These are phyloP conservation scores for Dactylellina cionopaga DNA, from an alignment of 2,329 filamentous ascomycete species.

Conservation along the genomic window DNA sequence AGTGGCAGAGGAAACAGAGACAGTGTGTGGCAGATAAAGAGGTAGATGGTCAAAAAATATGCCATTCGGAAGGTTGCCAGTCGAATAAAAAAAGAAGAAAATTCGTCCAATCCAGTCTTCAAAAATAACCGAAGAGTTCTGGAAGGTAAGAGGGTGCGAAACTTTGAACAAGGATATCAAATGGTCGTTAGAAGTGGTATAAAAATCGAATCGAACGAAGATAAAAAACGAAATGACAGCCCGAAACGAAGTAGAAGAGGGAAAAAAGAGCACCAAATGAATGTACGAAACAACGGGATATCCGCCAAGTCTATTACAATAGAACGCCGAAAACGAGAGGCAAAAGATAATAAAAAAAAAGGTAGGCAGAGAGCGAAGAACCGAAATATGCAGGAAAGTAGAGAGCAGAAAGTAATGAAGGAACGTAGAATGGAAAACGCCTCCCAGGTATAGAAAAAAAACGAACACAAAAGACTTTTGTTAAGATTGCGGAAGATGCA, in stretches of 20 bases:
- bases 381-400: conserved; percentile 29
- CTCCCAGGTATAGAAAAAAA: conserved; percentile 49
- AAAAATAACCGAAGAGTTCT: conserved; percentile 48
- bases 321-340: conserved; percentile 35
- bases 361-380: too few species aligned
- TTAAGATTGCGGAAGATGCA: conserved; percentile 16
- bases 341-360: not conserved
- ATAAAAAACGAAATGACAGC: conserved; percentile 12
- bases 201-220: conserved; percentile 27
- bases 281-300: conserved; percentile 50
- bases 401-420: conserved; percentile 17
- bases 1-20: conserved; percentile 20
- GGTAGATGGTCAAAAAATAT: too few species aligned
- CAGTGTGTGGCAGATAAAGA: not conserved
- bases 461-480: conserved; percentile 50
- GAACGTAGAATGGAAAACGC: conserved; percentile 37
- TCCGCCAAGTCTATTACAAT: conserved; percentile 52
- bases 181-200: conserved; percentile 51
- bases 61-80: conserved; percentile 23
- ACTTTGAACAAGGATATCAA: conserved; percentile 48
- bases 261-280: conserved; percentile 43
- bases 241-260: conserved; percentile 3
- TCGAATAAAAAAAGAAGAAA: conserved; percentile 40
- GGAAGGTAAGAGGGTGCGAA: conserved; percentile 30
- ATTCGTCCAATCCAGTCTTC: conserved; percentile 52